Evolutionary conservation across 164 flowering plant genomes (phyloP), one percentile per base, ranked within the genome.

Genomic region (Aristolochia fimbriata): DNA sequence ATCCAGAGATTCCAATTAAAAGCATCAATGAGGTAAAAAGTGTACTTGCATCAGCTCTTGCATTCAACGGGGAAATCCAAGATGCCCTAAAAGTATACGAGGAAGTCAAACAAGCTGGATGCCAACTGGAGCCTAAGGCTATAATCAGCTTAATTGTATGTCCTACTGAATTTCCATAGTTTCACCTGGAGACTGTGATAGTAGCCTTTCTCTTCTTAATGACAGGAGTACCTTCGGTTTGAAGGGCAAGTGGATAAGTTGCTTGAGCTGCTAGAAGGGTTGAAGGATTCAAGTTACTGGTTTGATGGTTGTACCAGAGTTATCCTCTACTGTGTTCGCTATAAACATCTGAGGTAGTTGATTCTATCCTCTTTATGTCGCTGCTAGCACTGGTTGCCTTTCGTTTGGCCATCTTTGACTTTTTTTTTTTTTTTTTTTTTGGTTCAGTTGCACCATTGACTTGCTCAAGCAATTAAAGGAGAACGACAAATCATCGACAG

Each of bases 81-180:
- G 91, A 80, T 72, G 95, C 98, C 15, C 69, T 92, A n/a, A 22
- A 62, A 25, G 9, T 89, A n/a, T 84, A 84, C 66, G 75, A 85
- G 51, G 91, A 81, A 73, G 69, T 86, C 41, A 85, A 77, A 68
- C 59, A 77, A 73, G 70, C 75, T 54, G 78, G 80, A 47, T 69
- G 65, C 48, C 31, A 23, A 52, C 47, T 81, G 55, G 91, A 87
- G 61, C 84, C 89, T 21, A 92, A 83, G 78, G 82, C 96, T 37
- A 60, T 77, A 49, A 61, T 80, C 55, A 49, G 65, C 68, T 82
- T 92, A 24, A 83, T 89, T 59, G 98, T 88, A 68, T 78, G 93
- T 72, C 67, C 59, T 31, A 37, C 43, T 66, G 22, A 22, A 15
- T 27, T 48, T 63, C 13, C 4, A 0, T 37, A 3, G 30, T 37